Percentiles rank a stretch among this genome's conserved stretches.
phyloP scores from a whole-genome alignment of 805 yeast species.

The Myxozyma vanderwaltii region DNA sequence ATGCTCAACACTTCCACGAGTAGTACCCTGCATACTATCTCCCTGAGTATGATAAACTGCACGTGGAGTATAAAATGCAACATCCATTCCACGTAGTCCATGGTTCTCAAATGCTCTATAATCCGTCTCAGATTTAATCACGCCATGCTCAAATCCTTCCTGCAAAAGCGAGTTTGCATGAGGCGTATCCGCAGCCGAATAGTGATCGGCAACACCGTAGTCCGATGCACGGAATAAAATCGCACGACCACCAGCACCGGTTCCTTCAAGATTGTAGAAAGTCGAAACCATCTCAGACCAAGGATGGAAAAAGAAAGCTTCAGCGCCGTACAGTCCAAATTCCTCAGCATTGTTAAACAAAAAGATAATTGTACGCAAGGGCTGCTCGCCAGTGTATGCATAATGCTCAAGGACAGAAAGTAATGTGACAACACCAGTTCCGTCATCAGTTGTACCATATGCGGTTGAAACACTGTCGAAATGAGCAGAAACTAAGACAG shows the following conservation, averaged over 20 bases:
- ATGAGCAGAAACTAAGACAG: constrained; percentile 79
- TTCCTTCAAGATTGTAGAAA: constrained; percentile 86
- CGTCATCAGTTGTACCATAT: constrained; percentile 89
- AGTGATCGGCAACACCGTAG: constrained; percentile 61
- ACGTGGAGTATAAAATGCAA: constrained; percentile 86
- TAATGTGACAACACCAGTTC: constrained; percentile 82
- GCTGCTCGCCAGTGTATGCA: constrained; percentile 43
- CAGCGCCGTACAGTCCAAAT: constrained; percentile 84
- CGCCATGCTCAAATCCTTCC: constrained; percentile 75
- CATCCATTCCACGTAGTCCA: constrained; percentile 83
- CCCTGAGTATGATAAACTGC: constrained; percentile 76
- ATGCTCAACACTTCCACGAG: constrained; percentile 75
- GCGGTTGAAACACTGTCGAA: constrained; percentile 76
- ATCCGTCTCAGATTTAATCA: constrained; percentile 82
- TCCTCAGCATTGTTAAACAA: constrained; percentile 92
- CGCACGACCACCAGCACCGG: constrained; percentile 90
- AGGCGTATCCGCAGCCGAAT: constrained; percentile 56
- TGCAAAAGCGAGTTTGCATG: constrained; percentile 81
- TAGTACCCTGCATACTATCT: constrained; percentile 67
- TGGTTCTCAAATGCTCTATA: constrained; percentile 65
- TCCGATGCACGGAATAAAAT: constrained; percentile 68
- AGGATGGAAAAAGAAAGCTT: constrained; percentile 69
- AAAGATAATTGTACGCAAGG: constrained; percentile 72
- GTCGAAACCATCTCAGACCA: constrained; percentile 65
- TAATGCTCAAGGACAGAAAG: constrained; percentile 65